These are phyloP conservation scores for Penicillium turbatum DNA, from an alignment of 495 filamentous ascomycete genomes.

Conservation along the genomic window DNA sequence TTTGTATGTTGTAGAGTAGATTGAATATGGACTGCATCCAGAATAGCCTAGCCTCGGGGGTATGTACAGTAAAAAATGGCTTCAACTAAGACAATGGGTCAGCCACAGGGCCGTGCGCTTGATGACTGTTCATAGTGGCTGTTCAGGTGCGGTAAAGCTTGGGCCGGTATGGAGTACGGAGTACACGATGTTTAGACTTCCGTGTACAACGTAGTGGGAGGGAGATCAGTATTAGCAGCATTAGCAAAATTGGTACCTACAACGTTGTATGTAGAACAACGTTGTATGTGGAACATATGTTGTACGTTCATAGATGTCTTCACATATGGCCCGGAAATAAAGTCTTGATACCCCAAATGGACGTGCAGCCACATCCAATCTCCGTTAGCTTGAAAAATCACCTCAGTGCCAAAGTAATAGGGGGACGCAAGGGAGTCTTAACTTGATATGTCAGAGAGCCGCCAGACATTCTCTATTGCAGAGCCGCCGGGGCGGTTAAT, in stretches of 20 bases:
- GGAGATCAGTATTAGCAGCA: neutral
- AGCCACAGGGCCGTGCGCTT: conserved; percentile 4
- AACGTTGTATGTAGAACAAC: too few relatives aligned
- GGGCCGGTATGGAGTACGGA: neutral
- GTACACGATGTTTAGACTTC: neutral
- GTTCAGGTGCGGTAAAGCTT: neutral
- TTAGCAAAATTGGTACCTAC: too few relatives aligned
- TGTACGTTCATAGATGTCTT: too few relatives aligned
- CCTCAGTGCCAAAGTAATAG: neutral
- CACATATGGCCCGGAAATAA: neutral
- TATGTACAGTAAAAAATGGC: neutral
- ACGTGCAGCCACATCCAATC: conserved; percentile 5
- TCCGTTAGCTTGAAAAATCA: conserved; percentile 1
- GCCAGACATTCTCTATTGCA: neutral
- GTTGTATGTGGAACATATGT: too few relatives aligned
- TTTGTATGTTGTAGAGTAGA: neutral
- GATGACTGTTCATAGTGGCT: neutral
- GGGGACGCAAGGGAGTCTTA: neutral
- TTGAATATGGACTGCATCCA: too few relatives aligned
- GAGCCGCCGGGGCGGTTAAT: conserved; percentile 7
- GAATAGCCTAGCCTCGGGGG: neutral
- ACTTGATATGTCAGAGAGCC: neutral
- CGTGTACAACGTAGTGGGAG: too few relatives aligned
- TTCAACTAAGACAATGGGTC: conserved; percentile 1
- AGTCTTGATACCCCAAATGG: neutral